Conservation (phyloP, 176 grass and related monocot species). For the Rhynchospora breviuscula region DNA sequence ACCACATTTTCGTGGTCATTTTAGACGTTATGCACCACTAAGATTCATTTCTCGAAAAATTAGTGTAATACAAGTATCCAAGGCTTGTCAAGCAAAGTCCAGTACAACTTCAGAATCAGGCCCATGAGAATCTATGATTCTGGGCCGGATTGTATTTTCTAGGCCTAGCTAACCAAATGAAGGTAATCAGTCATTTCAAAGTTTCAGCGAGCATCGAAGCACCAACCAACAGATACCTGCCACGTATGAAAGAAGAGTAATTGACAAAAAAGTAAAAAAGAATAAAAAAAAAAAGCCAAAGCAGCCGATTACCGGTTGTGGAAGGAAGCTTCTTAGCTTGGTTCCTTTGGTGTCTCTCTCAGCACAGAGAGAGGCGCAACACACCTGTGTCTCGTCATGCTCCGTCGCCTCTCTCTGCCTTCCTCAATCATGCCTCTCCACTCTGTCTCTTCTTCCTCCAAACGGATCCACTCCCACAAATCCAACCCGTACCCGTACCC, state of each 20-base stretch:
- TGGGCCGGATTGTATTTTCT: neutral
- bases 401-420: slow-evolving; percentile 39
- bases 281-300: neutral
- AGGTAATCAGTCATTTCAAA: neutral
- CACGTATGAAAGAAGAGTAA: neutral
- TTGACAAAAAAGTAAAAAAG: neutral
- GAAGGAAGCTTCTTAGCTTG: slow-evolving; percentile 15
- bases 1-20: too few species aligned
- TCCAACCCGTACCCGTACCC: neutral
- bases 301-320: neutral
- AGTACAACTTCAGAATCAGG: neutral
- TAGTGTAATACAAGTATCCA: too few species aligned
- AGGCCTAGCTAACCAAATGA: neutral
- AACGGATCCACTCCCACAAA: slow-evolving; percentile 17
- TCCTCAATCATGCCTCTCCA: slow-evolving; percentile 29
- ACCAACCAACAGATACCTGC: neutral
- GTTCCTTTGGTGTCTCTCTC: neutral
- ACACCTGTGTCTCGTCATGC: slow-evolving; percentile 30
- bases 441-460: slow-evolving; percentile 13
- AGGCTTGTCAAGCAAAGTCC: neutral
- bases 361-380: neutral
- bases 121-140: neutral
- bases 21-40: too few species aligned
- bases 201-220: neutral
- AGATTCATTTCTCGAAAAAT: too few species aligned